These are phyloP conservation scores for Geranium rotundifolium DNA, from an alignment of 345 rosid species.

Conservation along the genomic window DNA sequence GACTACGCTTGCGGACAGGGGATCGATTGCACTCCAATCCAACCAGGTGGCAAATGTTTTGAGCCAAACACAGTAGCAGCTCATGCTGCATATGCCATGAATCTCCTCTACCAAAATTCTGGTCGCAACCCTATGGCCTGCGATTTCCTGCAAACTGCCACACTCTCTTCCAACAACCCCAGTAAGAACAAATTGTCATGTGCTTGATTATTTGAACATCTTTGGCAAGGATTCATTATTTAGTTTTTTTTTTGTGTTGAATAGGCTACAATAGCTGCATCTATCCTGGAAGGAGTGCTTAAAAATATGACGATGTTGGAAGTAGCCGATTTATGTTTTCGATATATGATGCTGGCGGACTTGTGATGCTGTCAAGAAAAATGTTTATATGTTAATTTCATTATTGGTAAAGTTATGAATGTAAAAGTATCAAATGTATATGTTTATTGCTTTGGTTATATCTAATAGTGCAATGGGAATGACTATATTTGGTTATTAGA, in stretches of 20 bases:
- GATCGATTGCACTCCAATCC: constrained; percentile 58
- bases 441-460: too few relatives aligned
- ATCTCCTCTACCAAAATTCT: constrained; percentile 55
- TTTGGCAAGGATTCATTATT: too few relatives aligned
- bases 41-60: constrained; percentile 78
- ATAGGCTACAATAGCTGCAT: constrained; percentile 31
- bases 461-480: too few relatives aligned
- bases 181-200: constrained; percentile 26
- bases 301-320: neutral
- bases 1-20: constrained; percentile 81
- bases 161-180: constrained; percentile 55
- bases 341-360: too few relatives aligned
- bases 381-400: too few relatives aligned
- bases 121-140: constrained; percentile 25
- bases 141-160: constrained; percentile 54
- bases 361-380: too few relatives aligned
- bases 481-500: too few relatives aligned
- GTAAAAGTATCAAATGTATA: too few relatives aligned
- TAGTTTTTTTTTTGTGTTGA: neutral
- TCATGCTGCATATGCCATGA: constrained; percentile 89
- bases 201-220: neutral
- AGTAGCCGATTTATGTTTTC: too few relatives aligned
- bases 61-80: constrained; percentile 59
- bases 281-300: constrained; percentile 27
- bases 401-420: too few relatives aligned